phyloP scores from a whole-genome alignment of 2,329 filamentous ascomycete species.

The Stylonectria norvegica region DNA sequence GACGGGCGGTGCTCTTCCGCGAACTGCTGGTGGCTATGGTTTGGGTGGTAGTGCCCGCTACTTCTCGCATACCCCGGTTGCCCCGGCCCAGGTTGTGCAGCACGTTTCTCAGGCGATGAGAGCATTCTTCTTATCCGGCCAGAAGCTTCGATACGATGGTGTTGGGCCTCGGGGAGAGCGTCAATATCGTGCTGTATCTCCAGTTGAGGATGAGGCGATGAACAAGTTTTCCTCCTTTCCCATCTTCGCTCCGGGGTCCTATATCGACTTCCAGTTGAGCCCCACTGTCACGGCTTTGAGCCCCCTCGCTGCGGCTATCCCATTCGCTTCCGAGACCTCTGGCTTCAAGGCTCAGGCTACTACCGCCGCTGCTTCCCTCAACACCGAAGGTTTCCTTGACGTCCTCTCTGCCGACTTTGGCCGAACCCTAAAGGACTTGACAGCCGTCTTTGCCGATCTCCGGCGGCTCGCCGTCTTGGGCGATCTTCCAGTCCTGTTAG shows the following conservation, averaged over 20 bases:
- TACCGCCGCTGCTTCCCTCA: slow-evolving; percentile 59
- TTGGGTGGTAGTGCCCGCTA: slow-evolving; percentile 73
- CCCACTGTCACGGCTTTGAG: slow-evolving; percentile 88
- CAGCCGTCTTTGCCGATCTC: slow-evolving; percentile 75
- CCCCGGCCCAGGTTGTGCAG: slow-evolving; percentile 85
- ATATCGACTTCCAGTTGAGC: slow-evolving; percentile 82
- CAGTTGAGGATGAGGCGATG: slow-evolving; percentile 68
- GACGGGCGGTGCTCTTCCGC: slow-evolving; percentile 79
- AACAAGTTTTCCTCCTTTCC: slow-evolving; percentile 61
- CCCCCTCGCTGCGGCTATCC: slow-evolving; percentile 58
- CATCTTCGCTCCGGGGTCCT: slow-evolving; percentile 65
- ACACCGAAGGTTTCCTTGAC: slow-evolving; percentile 80
- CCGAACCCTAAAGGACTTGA: slow-evolving; percentile 78
- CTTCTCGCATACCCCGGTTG: slow-evolving; percentile 84
- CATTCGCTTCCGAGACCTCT: slow-evolving; percentile 43
- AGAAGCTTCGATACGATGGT: slow-evolving; percentile 85
- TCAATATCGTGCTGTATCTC: slow-evolving; percentile 73
- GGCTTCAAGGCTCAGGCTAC: slow-evolving; percentile 39
- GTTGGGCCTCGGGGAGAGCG: slow-evolving; percentile 69
- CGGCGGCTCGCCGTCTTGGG: slow-evolving; percentile 73
- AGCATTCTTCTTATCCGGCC: slow-evolving; percentile 86
- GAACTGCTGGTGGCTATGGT: slow-evolving; percentile 86
- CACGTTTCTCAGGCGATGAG: slow-evolving; percentile 93
- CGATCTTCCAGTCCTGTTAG: slow-evolving; percentile 76
- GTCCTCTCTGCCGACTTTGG: slow-evolving; percentile 85